Percentiles rank a stretch among this genome's conserved stretches.
Conservation (phyloP, 1,139 yeast genomes). For the Arxiozyma heterogenica region DNA sequence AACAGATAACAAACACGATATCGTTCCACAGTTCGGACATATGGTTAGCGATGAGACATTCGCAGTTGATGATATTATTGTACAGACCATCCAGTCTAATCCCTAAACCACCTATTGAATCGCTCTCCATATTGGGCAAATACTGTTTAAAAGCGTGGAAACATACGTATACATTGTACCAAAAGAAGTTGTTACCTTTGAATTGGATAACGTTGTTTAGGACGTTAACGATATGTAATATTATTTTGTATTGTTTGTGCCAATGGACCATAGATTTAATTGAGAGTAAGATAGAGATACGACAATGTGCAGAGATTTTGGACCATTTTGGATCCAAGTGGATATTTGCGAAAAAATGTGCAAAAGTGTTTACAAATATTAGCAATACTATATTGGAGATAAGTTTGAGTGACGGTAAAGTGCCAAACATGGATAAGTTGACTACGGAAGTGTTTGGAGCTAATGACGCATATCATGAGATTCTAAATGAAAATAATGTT, state of each 20-base stretch:
- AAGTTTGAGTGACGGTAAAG: conserved; percentile 33
- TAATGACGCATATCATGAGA: conserved; percentile 38
- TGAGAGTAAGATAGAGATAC: conserved; percentile 38
- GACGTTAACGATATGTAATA: conserved; percentile 38
- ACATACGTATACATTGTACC: conserved; percentile 37
- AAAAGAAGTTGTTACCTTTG: conserved; percentile 36
- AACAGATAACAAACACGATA: conserved; percentile 14
- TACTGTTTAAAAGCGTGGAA: conserved; percentile 36
- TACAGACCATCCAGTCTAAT: conserved; percentile 42
- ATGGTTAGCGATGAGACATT: conserved; percentile 41
- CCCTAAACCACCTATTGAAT: conserved; percentile 36
- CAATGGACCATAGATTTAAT: conserved; percentile 39
- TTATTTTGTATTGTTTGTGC: conserved; percentile 39
- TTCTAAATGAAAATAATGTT: conserved; percentile 36
- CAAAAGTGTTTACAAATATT: conserved; percentile 37
- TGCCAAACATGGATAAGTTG: conserved; percentile 34
- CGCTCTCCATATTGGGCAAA: conserved; percentile 34
- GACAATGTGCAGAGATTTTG: conserved; percentile 38
- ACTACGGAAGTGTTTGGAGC: conserved; percentile 38
- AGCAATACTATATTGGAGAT: conserved; percentile 37
- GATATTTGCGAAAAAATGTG: conserved; percentile 39
- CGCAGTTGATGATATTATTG: conserved; percentile 36
- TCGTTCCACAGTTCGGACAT: conserved; percentile 37
- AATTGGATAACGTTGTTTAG: conserved; percentile 43
- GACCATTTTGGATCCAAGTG: conserved; percentile 40